These are phyloP conservation scores for Naganishia onofrii DNA, from an alignment of 768 basidiomycete species.

Conservation along the genomic window DNA sequence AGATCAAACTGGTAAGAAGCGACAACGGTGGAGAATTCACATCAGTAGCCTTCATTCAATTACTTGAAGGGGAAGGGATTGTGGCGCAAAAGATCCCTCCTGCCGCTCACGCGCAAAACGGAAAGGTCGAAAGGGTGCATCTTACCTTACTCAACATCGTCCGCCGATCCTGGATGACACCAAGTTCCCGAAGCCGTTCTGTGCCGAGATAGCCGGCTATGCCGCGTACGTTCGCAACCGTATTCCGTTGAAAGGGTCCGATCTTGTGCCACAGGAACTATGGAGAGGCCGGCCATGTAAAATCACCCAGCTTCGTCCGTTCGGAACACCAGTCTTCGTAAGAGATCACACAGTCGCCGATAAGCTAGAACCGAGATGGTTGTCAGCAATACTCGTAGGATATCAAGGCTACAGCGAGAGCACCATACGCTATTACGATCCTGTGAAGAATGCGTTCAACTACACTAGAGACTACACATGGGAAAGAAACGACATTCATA, in stretches of 20 bases:
- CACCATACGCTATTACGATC: conserved; percentile 16
- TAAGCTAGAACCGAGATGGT: neutral
- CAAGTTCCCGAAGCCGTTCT: conserved; percentile 27
- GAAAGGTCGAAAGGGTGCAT: conserved; percentile 34
- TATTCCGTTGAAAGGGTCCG: neutral
- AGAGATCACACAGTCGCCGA: neutral
- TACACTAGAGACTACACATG: neutral
- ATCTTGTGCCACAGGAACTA: neutral
- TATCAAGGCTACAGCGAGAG: neutral
- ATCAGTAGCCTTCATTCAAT: conserved; percentile 8
- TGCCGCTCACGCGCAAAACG: conserved; percentile 35
- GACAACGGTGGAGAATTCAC: conserved; percentile 38
- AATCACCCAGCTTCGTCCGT: conserved; percentile 1
- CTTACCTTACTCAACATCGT: conserved; percentile 33
- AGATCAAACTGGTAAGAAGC: conserved; percentile 27
- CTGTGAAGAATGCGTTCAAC: neutral
- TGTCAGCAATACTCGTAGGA: neutral
- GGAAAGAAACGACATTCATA: neutral
- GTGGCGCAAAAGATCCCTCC: conserved; percentile 19
- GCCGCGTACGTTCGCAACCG: conserved; percentile 30
- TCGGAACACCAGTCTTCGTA: neutral
- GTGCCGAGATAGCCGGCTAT: conserved; percentile 32
- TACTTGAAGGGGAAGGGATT: conserved; percentile 19
- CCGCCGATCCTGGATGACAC: conserved; percentile 27
- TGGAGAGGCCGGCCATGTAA: neutral